These are phyloP conservation scores for Blastocystis sp. DNA, from an alignment of 352 stramenopile genomes.

Conservation along the genomic window DNA sequence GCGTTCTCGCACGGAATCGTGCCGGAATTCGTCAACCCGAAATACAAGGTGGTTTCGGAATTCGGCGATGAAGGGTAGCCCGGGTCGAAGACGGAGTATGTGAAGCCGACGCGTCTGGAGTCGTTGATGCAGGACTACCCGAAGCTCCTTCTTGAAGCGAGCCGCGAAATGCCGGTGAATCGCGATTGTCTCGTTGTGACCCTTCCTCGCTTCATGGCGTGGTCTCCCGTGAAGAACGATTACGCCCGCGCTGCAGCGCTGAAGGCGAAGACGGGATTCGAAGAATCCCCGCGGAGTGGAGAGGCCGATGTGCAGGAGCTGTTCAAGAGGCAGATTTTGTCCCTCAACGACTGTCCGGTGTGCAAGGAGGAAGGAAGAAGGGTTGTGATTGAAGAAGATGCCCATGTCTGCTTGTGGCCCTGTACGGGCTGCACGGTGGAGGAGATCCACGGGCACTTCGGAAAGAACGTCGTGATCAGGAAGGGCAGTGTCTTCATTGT, in stretches of 20 bases:
- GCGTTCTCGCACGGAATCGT: constrained; percentile 78
- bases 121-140: constrained; percentile 92
- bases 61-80: constrained; percentile 76
- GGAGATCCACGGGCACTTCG: constrained; percentile 76
- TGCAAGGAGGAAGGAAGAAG: constrained; percentile 74
- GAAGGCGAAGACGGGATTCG: constrained; percentile 64
- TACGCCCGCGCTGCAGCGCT: constrained; percentile 68
- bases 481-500: constrained; percentile 77
- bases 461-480: constrained; percentile 76
- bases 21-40: constrained; percentile 89
- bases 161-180: constrained; percentile 76
- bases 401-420: constrained; percentile 34
- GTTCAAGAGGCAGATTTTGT: constrained; percentile 12
- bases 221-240: constrained; percentile 75
- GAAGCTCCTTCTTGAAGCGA: constrained; percentile 75
- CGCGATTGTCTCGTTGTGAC: constrained; percentile 77
- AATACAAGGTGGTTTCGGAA: constrained; percentile 81
- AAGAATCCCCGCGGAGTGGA: constrained; percentile 69
- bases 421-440: constrained; percentile 48
- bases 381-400: constrained; percentile 73
- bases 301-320: constrained; percentile 19
- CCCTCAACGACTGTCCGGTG: constrained; percentile 41
- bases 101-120: constrained; percentile 85
- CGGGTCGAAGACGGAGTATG: constrained; percentile 80
- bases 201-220: constrained; percentile 78